phyloP scores from a whole-genome alignment of 148 eudicot species.

The Rhododendron simsii region DNA sequence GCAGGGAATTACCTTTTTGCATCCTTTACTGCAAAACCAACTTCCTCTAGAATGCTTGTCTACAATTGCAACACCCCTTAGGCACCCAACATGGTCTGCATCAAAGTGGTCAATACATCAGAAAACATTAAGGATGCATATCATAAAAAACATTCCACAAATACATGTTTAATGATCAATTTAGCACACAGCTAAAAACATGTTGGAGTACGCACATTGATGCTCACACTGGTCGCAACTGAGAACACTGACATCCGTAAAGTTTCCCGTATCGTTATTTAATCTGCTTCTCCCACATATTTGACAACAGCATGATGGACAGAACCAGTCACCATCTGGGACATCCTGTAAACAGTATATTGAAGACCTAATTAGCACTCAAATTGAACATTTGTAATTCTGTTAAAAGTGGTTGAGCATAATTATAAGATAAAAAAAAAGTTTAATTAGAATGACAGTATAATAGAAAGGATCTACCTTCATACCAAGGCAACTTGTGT shows the following conservation, averaged over 20 bases:
- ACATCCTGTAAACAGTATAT: conserved; percentile 40
- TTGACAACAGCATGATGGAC: conserved; percentile 87
- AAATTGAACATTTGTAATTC: background rate
- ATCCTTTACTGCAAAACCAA: conserved; percentile 75
- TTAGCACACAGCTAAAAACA: background rate
- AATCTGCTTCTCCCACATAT: conserved; percentile 48
- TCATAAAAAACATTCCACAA: background rate
- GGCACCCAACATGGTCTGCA: conserved; percentile 77
- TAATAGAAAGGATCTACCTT: conserved; percentile 34
- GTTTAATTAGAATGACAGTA: background rate
- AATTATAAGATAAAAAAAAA: background rate
- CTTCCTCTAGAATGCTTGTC: conserved; percentile 25
- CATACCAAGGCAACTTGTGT: conserved; percentile 66
- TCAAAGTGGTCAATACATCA: conserved; percentile 11
- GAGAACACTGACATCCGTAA: conserved; percentile 29
- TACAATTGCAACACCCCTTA: conserved; percentile 22
- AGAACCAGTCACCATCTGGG: conserved; percentile 96
- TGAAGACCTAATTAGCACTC: conserved; percentile 7
- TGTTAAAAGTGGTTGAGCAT: background rate
- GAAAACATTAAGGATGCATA: background rate
- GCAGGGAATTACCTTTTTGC: conserved; percentile 59
- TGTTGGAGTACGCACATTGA: conserved; percentile 48
- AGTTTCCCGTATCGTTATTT: conserved; percentile 23
- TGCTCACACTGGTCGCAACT: conserved; percentile 78
- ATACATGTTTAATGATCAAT: background rate